Percentiles rank a stretch among this genome's conserved stretches.
Evolutionary conservation across 2,329 filamentous ascomycete species (phyloP).

Genomic region (Penicillium corylophilum): DNA sequence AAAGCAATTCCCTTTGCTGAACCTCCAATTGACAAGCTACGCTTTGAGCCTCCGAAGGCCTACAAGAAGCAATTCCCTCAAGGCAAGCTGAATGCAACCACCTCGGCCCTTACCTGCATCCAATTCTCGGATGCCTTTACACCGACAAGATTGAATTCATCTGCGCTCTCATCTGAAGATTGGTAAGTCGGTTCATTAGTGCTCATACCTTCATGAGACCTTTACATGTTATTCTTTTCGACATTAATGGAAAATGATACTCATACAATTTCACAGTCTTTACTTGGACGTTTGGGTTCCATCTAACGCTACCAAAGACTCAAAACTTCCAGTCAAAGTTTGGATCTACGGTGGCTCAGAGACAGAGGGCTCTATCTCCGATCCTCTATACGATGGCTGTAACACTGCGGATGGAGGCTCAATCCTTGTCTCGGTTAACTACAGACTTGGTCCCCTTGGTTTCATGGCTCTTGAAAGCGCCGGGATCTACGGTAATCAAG

Average conservation of each 20-base stretch:
- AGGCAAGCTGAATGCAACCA: conserved; percentile 17
- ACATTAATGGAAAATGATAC: too few species aligned
- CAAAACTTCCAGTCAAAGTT: neutral
- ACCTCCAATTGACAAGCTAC: conserved; percentile 18
- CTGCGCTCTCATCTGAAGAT: neutral
- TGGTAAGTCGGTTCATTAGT: neutral
- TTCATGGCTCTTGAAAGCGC: neutral
- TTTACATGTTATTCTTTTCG: too few species aligned
- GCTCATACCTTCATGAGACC: neutral
- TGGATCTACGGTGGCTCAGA: neutral
- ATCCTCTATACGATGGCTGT: neutral
- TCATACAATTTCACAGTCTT: neutral
- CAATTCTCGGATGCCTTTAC: neutral
- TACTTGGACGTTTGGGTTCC: neutral
- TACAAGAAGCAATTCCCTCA: conserved; percentile 15
- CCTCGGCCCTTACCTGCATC: neutral
- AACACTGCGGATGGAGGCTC: neutral
- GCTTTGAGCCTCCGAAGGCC: conserved; percentile 21
- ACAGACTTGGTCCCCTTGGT: neutral
- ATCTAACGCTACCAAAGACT: neutral
- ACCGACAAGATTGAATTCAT: neutral
- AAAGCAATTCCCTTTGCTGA: conserved; percentile 22
- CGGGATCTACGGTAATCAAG: neutral
- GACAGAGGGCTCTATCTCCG: neutral
- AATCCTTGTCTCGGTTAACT: neutral